These are phyloP conservation scores for Daldinia sp. DNA, from an alignment of 2,329 filamentous ascomycete genomes.

Conservation along the genomic window DNA sequence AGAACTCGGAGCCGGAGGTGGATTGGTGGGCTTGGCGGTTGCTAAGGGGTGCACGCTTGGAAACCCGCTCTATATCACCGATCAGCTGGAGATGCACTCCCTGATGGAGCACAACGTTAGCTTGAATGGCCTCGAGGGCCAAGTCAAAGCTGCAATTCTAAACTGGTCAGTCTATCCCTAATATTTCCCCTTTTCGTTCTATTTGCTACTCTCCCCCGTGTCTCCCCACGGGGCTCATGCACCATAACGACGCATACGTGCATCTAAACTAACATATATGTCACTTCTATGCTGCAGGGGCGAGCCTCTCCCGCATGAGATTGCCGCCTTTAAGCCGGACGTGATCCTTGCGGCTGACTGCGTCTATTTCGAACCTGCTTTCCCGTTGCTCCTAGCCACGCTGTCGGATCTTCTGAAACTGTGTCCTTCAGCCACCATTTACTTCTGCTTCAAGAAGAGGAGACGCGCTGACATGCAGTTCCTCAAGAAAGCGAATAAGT, in stretches of 20 bases:
- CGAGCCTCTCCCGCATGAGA: conserved; percentile 62
- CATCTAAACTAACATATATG: conserved; percentile 30
- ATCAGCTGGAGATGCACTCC: conserved; percentile 84
- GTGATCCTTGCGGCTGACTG: conserved; percentile 95
- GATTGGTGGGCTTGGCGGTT: conserved; percentile 77
- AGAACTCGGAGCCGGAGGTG: conserved; percentile 91
- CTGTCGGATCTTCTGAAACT: conserved; percentile 77
- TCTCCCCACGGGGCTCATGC: conserved; percentile 37
- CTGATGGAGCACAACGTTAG: conserved; percentile 87
- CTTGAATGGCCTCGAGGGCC: conserved; percentile 75
- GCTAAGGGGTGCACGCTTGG: conserved; percentile 64
- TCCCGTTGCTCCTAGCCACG: conserved; percentile 84
- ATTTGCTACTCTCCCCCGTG: conserved; percentile 43
- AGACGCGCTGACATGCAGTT: conserved; percentile 82
- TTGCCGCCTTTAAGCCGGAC: conserved; percentile 69
- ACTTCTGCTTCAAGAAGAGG: conserved; percentile 95
- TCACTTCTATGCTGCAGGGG: conserved; percentile 56
- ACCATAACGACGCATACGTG: conserved; percentile 24
- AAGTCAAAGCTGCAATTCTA: conserved; percentile 73
- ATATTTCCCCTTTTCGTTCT: conserved; percentile 41
- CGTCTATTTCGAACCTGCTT: conserved; percentile 96
- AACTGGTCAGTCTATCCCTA: conserved; percentile 71
- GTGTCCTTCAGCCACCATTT: conserved; percentile 69
- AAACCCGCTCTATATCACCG: conserved; percentile 77
- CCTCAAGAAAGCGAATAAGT: conserved; percentile 73